Conservation (phyloP, 305 asterid genomes). For the Rubia balearica region DNA sequence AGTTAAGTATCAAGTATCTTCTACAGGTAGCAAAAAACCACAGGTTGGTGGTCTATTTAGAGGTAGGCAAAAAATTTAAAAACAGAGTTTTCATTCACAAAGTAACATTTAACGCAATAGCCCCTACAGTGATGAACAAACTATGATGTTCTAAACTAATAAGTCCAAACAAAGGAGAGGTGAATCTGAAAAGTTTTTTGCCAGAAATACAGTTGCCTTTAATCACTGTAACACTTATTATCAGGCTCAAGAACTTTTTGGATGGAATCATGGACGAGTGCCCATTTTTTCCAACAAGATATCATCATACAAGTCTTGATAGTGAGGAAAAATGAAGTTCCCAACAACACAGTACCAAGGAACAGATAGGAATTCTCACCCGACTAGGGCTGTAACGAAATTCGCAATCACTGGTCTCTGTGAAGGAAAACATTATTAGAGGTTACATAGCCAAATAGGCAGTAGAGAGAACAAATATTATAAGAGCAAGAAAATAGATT, state of each 20-base stretch:
- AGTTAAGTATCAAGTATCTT: conserved; percentile 13
- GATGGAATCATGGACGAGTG: not conserved
- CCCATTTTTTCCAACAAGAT: not conserved
- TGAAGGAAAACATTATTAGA: conserved; percentile 29
- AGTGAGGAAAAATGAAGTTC: not conserved
- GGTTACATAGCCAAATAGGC: not conserved
- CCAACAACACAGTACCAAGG: not conserved
- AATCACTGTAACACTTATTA: not conserved
- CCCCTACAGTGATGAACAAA: not conserved
- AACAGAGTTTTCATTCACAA: not conserved
- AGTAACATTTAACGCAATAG: not conserved
- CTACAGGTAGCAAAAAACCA: not conserved
- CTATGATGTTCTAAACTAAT: not conserved
- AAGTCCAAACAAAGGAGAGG: not conserved
- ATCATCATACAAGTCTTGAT: not conserved
- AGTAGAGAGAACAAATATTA: not conserved
- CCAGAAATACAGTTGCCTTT: too few species aligned
- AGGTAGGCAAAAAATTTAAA: too few species aligned
- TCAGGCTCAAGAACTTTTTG: not conserved
- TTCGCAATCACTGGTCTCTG: conserved; percentile 63
- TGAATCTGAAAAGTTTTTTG: too few species aligned
- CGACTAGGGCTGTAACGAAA: conserved; percentile 42
- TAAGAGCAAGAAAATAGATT: not conserved
- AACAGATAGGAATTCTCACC: conserved; percentile 31
- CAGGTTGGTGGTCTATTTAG: too few species aligned